Conservation (phyloP, 768 basidiomycete species). For the Termitomyces sp. region DNA sequence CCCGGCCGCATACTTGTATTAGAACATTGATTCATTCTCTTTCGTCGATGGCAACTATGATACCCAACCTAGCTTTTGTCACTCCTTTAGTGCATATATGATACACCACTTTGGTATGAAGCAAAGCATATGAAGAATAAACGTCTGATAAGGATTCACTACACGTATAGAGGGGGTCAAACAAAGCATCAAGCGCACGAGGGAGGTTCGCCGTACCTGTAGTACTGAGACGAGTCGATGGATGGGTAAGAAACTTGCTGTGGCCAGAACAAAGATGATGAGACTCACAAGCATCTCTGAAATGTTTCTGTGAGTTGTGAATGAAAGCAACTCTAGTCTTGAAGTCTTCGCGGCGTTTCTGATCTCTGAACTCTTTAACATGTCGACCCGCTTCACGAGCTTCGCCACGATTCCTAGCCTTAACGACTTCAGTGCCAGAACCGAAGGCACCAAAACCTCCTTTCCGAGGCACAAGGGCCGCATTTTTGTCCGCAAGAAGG, state of each 20-base stretch:
- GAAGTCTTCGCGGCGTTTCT: constrained; percentile 75
- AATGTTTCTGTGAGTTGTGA: constrained; percentile 88
- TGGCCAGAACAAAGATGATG: not conserved
- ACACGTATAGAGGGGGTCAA: not conserved
- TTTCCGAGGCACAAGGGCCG: constrained; percentile 77
- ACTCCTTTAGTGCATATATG: constrained; percentile 9
- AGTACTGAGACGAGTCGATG: constrained; percentile 11
- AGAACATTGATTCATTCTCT: constrained; percentile 39
- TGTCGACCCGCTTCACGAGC: constrained; percentile 90
- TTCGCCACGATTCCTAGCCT: constrained; percentile 92
- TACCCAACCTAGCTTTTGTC: constrained; percentile 18
- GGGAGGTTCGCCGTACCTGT: constrained; percentile 13
- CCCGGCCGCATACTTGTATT: constrained; percentile 89
- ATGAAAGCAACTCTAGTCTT: constrained; percentile 79
- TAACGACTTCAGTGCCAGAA: constrained; percentile 75
- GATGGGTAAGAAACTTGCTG: not conserved
- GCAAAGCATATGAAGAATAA: not conserved
- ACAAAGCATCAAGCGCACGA: not conserved
- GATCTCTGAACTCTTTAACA: constrained; percentile 80
- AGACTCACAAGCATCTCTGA: constrained; percentile 66
- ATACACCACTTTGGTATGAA: constrained; percentile 1
- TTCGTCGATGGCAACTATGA: constrained; percentile 30
- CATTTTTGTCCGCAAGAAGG: constrained; percentile 78
- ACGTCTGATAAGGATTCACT: not conserved
- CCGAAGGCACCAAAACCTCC: constrained; percentile 91